These are phyloP conservation scores for Panus rudis DNA, from an alignment of 768 basidiomycete species.

Conservation along the genomic window DNA sequence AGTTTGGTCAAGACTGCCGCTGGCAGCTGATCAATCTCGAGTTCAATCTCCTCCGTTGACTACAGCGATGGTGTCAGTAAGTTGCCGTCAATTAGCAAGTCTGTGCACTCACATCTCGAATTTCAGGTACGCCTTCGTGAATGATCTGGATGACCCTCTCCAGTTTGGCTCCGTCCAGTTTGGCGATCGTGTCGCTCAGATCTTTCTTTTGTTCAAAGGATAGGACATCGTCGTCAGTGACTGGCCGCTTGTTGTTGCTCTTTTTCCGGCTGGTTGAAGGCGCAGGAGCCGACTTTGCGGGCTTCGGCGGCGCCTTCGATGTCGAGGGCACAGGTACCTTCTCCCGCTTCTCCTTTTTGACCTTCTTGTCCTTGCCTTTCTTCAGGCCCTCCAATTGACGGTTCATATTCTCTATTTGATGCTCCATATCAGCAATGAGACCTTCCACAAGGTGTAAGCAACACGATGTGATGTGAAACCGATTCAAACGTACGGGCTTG, in stretches of 20 bases:
- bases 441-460: conserved; percentile 34
- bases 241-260: conserved; percentile 54
- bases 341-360: conserved; percentile 54
- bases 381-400: conserved; percentile 62
- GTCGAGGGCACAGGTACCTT: conserved; percentile 47
- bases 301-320: conserved; percentile 41
- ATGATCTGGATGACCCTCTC: conserved; percentile 94
- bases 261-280: conserved; percentile 42
- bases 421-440: conserved; percentile 70
- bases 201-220: conserved; percentile 98
- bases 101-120: conserved; percentile 72
- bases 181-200: conserved; percentile 87
- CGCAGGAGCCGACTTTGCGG: conserved; percentile 37
- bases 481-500: conserved; percentile 49
- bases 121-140: conserved; percentile 87
- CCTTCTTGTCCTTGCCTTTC: conserved; percentile 42
- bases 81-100: conserved; percentile 8
- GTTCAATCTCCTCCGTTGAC: conserved; percentile 92
- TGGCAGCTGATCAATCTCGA: conserved; percentile 93
- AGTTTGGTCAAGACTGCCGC: conserved; percentile 82
- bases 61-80: conserved; percentile 12
- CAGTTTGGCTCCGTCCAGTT: conserved; percentile 75
- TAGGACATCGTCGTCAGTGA: conserved; percentile 72
- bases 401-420: conserved; percentile 72
- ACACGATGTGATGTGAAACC: conserved; percentile 9